Base-by-base conservation (phyloP, 139 green algal species). In the Coelastrella sp. region DNA sequence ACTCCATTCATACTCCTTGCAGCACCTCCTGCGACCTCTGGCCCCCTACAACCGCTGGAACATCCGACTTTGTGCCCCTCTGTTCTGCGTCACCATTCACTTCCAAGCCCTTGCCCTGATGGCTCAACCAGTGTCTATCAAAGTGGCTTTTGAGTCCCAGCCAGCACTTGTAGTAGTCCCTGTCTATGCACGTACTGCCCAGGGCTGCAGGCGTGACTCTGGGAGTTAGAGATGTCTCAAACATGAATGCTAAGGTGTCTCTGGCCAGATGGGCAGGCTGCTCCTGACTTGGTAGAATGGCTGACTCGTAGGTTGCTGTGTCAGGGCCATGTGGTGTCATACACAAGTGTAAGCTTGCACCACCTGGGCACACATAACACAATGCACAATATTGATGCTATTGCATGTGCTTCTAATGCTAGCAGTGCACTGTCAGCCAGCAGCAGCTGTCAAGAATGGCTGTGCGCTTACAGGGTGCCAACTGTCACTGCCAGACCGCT, bases 291-390 rank as follows among this genome's bases (percentile, higher is more conserved):
- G 79, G 59, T 5, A 32, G 6, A 3, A 95, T 92, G n/a, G 95
- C 95, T 3, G 87, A 78, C 91, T 99, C 96, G 84, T 95, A 99
- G 0, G 96, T 98, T 0, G 83, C 73, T 0, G 96, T 96, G 92
- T 99, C 97, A 5, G 97, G 97, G 0, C 98, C 97, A 92, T 99
- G 97, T 0, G 97, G 97, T 6, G 96, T 98, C 97, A 99, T 98
- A 93, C 89, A 91, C 73, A 92, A 79, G 82, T 93, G 87, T 14
- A 93, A 81, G 66, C 81, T 89, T 7, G 85, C 88, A 5, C 91
- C 87, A 64, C 91, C 91, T 88, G 85, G 0, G 32, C 32, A 85
- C 5, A n/a, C 13, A 56, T 56, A 66, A 7, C 32, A 60, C n/a
- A 14, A 82, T 23, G 22, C 17, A 19, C 32, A 66, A 20, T n/a